Conservation (phyloP, 768 basidiomycete species). For the Boletus sp. region DNA sequence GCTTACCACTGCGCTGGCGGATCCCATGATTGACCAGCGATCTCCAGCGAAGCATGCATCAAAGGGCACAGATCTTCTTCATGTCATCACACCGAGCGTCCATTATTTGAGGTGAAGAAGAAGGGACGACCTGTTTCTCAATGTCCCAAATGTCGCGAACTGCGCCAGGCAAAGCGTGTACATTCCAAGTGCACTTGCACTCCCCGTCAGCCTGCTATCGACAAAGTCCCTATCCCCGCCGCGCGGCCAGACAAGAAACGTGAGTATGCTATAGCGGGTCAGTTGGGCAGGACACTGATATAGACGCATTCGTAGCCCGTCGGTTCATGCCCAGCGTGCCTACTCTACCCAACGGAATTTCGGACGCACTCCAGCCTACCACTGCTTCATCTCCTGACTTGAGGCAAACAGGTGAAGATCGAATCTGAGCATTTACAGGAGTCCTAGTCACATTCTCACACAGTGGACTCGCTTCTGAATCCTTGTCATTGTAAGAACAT, state of each 20-base stretch:
- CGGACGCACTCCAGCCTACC: slow-evolving; percentile 44
- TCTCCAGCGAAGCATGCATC: slow-evolving; percentile 81
- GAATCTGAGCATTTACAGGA: neutral
- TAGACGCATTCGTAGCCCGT: slow-evolving; percentile 42
- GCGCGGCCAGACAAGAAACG: slow-evolving; percentile 34
- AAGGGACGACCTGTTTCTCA: slow-evolving; percentile 92
- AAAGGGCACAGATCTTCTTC: slow-evolving; percentile 92
- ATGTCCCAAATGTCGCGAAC: slow-evolving; percentile 80
- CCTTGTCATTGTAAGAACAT: slow-evolving; percentile 60
- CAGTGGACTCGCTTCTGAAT: slow-evolving; percentile 62
- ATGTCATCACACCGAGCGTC: slow-evolving; percentile 83
- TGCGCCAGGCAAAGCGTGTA: slow-evolving; percentile 75
- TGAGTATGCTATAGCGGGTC: slow-evolving; percentile 13
- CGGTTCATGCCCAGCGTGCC: slow-evolving; percentile 72
- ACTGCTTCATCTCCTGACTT: slow-evolving; percentile 36
- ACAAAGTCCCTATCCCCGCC: slow-evolving; percentile 34
- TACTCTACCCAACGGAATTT: slow-evolving; percentile 71
- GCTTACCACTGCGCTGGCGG: neutral
- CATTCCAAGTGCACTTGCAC: slow-evolving; percentile 82
- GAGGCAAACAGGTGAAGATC: slow-evolving; percentile 48
- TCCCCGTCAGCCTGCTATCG: slow-evolving; percentile 32
- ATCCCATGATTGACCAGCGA: slow-evolving; percentile 11
- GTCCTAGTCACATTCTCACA: slow-evolving; percentile 6
- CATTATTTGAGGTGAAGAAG: slow-evolving; percentile 91
- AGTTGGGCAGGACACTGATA: slow-evolving; percentile 17